Conservation (phyloP, 768 basidiomycete species). For the Rhodotorula toruloides region DNA sequence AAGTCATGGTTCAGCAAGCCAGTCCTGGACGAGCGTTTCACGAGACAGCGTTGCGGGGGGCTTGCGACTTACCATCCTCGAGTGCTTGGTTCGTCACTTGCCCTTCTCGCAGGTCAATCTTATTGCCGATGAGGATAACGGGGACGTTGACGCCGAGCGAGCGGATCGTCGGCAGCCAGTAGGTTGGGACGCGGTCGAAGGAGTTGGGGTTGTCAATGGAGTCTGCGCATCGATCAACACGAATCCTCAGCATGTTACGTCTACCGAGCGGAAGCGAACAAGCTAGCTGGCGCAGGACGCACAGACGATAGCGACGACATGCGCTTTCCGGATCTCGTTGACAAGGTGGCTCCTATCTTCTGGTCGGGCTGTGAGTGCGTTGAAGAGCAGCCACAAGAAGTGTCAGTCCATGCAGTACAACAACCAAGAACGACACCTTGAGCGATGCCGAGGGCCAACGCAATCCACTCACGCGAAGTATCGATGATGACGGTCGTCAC, state of each 20-base stretch:
- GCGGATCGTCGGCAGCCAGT: constrained; percentile 93
- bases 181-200: constrained; percentile 95
- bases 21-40: no score
- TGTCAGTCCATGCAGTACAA: not conserved
- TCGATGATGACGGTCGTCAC: constrained; percentile 98
- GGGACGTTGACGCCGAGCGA: constrained; percentile 96
- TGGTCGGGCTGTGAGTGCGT: constrained; percentile 60
- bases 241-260: not conserved
- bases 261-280: not conserved
- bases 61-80: constrained; percentile 65
- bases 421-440: no score
- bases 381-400: constrained; percentile 15
- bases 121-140: constrained; percentile 95
- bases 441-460: constrained; percentile 43
- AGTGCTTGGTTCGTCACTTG: constrained; percentile 89
- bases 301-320: constrained; percentile 97
- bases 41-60: no score
- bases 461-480: constrained; percentile 91
- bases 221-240: not conserved
- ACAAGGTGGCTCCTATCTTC: constrained; percentile 84
- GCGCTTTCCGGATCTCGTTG: constrained; percentile 90
- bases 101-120: constrained; percentile 90
- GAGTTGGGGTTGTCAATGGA: constrained; percentile 93
- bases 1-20: not conserved
- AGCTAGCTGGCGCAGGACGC: not conserved